Evolutionary conservation across 1,284 basidiomycete genomes (phyloP).

Genomic region (Neonothopanus nambi): DNA sequence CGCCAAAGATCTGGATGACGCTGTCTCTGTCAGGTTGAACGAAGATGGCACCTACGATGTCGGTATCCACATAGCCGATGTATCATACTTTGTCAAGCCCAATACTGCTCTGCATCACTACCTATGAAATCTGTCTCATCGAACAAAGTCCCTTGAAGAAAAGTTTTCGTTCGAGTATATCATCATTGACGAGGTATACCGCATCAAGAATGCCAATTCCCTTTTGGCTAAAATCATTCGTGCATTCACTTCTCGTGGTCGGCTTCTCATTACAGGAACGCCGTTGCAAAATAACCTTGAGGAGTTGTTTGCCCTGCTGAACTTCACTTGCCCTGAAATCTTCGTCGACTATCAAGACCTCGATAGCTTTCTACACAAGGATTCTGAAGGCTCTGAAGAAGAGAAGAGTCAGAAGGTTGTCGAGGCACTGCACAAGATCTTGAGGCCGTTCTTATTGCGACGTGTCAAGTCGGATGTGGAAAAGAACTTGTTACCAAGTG

Average conservation of each 20-base stretch:
- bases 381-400: conserved; percentile 59
- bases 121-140: conserved; percentile 97
- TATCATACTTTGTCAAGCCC: too few relatives aligned
- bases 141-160: conserved; percentile 90
- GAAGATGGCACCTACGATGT: too few relatives aligned
- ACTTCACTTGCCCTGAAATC: conserved; percentile 90
- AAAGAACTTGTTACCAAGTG: conserved; percentile 91
- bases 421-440: conserved; percentile 95
- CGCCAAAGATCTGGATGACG: too few relatives aligned
- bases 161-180: conserved; percentile 99
- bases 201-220: conserved; percentile 99
- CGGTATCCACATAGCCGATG: too few relatives aligned
- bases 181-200: conserved; percentile 97
- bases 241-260: conserved; percentile 84
- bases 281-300: conserved; percentile 98
- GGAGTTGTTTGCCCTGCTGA: conserved; percentile 94
- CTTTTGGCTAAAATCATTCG: conserved; percentile 96
- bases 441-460: conserved; percentile 92
- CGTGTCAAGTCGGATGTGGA: conserved; percentile 98
- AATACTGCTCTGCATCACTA: too few relatives aligned
- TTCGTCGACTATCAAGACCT: conserved; percentile 77
- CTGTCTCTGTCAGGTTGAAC: too few relatives aligned
- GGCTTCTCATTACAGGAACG: conserved; percentile 92
- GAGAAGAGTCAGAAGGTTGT: conserved; percentile 91
- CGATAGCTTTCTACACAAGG: conserved; percentile 80